A percentile compares a stretch with the other conserved stretches of the same genome.
Conservation (phyloP, 2,329 filamentous ascomycete genomes). For the Beauveria sp. region DNA sequence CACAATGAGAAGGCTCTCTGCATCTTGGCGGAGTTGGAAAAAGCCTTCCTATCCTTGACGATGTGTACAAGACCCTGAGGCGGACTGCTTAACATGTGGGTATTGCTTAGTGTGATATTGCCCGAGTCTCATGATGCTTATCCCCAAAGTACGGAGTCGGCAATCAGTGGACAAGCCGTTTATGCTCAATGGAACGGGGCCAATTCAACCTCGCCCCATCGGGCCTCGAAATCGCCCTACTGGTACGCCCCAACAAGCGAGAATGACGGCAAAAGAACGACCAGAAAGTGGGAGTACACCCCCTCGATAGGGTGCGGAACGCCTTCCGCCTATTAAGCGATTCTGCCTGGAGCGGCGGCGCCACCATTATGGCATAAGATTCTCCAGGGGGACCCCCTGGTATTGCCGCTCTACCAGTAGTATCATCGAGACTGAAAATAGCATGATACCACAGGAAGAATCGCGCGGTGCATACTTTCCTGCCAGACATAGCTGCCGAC, state of each 20-base stretch:
- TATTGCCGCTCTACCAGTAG: background rate
- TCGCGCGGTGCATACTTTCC: background rate
- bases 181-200: background rate
- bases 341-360: background rate
- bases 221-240: background rate
- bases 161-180: background rate
- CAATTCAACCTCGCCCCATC: background rate
- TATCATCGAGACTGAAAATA: background rate
- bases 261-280: background rate
- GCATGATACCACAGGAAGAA: background rate
- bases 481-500: background rate
- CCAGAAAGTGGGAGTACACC: background rate
- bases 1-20: background rate
- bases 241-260: background rate
- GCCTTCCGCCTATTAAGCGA: conserved; percentile 4
- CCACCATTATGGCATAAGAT: background rate
- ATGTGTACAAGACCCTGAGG: background rate
- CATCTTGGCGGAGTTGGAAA: background rate
- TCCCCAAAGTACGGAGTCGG: background rate
- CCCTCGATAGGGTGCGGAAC: background rate
- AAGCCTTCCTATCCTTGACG: background rate
- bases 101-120: background rate
- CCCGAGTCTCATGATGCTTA: background rate
- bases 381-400: background rate
- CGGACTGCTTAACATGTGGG: background rate